A percentile compares a stretch with the other conserved stretches of the same genome.
These are phyloP conservation scores for Phytophthora macrochlamydospora DNA, from an alignment of 352 stramenopile genomes.

Conservation along the genomic window DNA sequence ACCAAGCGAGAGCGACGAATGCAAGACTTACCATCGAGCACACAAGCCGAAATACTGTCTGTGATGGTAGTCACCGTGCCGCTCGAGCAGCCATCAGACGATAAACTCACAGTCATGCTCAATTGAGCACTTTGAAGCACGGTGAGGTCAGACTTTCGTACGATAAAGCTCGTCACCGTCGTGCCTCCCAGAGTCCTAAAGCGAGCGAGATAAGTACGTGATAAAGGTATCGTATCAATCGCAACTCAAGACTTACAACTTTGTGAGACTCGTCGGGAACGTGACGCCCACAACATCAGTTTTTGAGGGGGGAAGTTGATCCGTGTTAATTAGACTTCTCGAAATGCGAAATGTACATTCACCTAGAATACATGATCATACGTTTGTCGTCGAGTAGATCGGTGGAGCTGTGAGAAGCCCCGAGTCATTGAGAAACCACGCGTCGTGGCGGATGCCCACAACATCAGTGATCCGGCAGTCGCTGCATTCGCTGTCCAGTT, in stretches of 20 bases:
- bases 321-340: no score
- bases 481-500: conserved; percentile 24
- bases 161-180: conserved; percentile 36
- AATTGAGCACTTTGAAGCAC: conserved; percentile 32
- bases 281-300: conserved; percentile 29
- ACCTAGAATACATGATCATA: no score
- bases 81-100: conserved; percentile 25
- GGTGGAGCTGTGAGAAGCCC: no score
- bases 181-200: conserved; percentile 31
- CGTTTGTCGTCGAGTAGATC: no score
- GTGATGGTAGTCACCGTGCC: conserved; percentile 28
- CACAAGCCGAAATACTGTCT: conserved; percentile 26
- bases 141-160: conserved; percentile 43
- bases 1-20: not conserved
- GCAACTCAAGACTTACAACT: conserved; percentile 31
- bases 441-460: no score
- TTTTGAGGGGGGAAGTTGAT: no score
- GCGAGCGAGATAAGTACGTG: conserved; percentile 8
- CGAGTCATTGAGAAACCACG: no score
- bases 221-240: not conserved
- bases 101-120: conserved; percentile 26
- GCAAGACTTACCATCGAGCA: conserved; percentile 29
- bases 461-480: conserved; percentile 35
- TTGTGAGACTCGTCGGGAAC: conserved; percentile 40
- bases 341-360: no score